Conservation (phyloP, 1,139 yeast species). For the Pichia sp. region DNA sequence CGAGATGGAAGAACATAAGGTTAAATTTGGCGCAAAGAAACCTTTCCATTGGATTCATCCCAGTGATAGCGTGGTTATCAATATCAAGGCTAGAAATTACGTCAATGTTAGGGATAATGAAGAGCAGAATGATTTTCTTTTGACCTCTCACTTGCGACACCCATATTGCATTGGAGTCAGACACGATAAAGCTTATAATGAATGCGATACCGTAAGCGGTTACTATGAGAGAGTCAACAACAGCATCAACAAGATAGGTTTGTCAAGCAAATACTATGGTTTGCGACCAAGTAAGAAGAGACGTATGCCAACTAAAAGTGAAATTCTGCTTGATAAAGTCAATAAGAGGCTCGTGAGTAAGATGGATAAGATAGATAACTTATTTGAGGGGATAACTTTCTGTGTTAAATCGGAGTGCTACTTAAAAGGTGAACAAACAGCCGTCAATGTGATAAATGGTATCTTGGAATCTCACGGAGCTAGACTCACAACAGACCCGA, state of each 20-base stretch:
- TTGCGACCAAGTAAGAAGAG: constrained; percentile 8
- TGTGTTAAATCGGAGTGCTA: constrained; percentile 26
- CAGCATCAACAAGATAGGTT: too few species aligned
- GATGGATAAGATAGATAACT: constrained; percentile 9
- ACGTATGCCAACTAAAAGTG: constrained; percentile 13
- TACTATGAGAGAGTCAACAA: constrained; percentile 25
- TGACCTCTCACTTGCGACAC: constrained; percentile 66
- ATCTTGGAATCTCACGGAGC: constrained; percentile 50
- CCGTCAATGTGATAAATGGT: constrained; percentile 30
- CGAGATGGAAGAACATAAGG: constrained; percentile 30
- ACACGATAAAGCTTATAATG: constrained; percentile 56
- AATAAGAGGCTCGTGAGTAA: constrained; percentile 11
- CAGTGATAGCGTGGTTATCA: constrained; percentile 67
- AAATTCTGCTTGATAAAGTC: constrained; percentile 13
- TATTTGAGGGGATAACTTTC: constrained; percentile 32
- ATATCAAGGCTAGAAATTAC: constrained; percentile 59
- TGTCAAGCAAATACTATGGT: too few species aligned
- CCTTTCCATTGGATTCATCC: constrained; percentile 84
- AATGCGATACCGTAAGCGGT: constrained; percentile 53
- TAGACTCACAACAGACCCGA: constrained; percentile 17
- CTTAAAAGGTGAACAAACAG: constrained; percentile 22
- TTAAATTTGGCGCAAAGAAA: constrained; percentile 52
- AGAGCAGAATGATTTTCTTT: constrained; percentile 42
- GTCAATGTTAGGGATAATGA: neutral
- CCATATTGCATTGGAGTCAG: constrained; percentile 67